A percentile compares a stretch with the other conserved stretches of the same genome.
Evolutionary conservation across 192 early-diverging fungal genomes (phyloP).

Genomic region (Linnemannia zychae): DNA sequence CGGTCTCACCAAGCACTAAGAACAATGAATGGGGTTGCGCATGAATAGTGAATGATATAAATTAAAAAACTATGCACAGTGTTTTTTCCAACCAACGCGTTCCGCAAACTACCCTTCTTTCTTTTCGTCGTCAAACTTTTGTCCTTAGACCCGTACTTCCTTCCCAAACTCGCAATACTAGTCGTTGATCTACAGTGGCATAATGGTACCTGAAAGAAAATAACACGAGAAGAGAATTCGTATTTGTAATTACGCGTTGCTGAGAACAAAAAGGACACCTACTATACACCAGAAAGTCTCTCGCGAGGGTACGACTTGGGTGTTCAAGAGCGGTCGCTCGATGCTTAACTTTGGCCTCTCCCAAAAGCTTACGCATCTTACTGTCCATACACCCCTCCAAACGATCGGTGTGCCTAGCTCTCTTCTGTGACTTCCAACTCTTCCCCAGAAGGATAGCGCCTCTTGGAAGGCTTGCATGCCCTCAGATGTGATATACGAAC

Average conservation of each 20-base stretch:
- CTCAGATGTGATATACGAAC: not conserved
- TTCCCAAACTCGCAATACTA: constrained; percentile 47
- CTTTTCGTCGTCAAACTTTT: not conserved
- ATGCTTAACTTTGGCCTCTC: too few relatives aligned
- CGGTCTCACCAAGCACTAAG: constrained; percentile 21
- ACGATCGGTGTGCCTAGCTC: too few relatives aligned
- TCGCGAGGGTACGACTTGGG: too few relatives aligned
- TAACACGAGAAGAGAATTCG: too few relatives aligned
- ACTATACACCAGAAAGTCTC: too few relatives aligned
- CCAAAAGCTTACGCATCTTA: too few relatives aligned
- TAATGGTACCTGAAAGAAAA: constrained; percentile 32
- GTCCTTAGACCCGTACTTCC: not conserved
- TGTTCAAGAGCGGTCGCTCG: too few relatives aligned
- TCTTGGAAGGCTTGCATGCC: not conserved
- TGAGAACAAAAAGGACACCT: too few relatives aligned
- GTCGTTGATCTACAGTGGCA: constrained; percentile 36
- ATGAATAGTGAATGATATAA: not conserved
- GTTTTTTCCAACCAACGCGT: not conserved
- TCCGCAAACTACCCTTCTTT: not conserved
- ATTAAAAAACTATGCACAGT: constrained; percentile 4
- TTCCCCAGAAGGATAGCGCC: not conserved
- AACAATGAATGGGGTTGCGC: not conserved
- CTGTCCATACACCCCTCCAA: too few relatives aligned
- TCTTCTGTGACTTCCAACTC: not conserved
- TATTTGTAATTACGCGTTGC: too few relatives aligned